Evolutionary conservation across 2,329 filamentous ascomycete genomes (phyloP), one percentile per base, ranked within the genome.

Genomic region (Trichoderma koningii): DNA sequence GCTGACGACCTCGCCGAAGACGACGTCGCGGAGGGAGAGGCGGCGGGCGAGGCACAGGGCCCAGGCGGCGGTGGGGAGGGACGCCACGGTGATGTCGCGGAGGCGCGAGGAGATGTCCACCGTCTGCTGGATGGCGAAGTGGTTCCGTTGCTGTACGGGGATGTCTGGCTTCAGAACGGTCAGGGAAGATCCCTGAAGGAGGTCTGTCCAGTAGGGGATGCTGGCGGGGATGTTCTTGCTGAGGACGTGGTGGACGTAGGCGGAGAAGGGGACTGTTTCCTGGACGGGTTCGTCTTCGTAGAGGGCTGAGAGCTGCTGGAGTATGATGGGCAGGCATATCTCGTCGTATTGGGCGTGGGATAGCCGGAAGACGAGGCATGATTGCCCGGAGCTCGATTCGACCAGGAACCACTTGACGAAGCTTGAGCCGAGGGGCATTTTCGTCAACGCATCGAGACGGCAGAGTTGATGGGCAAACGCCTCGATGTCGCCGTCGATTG

Each of bases 301-400:
- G 6, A 88, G 77, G 0, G 81, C 79, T 3, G 83, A 84, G 47
- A 90, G 82, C 70, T 89, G 85, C 19, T 80, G 80, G 65, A 89
- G 81, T 21, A 89, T 81, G n/a, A 81, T 77, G 0, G 86, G 84
- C 9, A 90, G 80, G 68, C 85, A 89, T 23, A 90, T 86, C 68
- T 88, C 88, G 68, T 90, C 88, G 71, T 89, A 90, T 69, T 90
- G 87, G 0, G 87, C 85, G 73, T 90, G 88, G 0, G 87, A 89
- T 63, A 90, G 82, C 64, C 87, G 83, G 72, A 89, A 81, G 66
- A 84, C 76, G 15, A 89, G 82, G 55, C 76, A 80, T 41, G 76
- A 78, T 34, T 72, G 68, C 38, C 69, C 71, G 38, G 34, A 28
- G 44, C 71, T 28, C 17, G 57, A 66, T 42, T 64, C 57, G 50